These are phyloP conservation scores for Candida nonsorbophila DNA, from an alignment of 805 yeast genomes.

Conservation along the genomic window DNA sequence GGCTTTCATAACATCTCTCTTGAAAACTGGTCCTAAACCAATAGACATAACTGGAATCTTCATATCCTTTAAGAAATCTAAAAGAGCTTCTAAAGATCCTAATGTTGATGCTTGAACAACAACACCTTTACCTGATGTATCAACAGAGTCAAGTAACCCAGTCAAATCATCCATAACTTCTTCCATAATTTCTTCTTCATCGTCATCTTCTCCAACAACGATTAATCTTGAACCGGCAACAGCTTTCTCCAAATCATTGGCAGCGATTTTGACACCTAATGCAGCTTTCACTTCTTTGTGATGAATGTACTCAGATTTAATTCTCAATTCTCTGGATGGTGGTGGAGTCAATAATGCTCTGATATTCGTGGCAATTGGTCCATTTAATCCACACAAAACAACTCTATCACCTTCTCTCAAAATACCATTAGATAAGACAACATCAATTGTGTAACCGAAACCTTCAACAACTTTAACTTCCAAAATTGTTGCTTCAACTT, in stretches of 20 bases:
- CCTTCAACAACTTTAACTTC: constrained; percentile 99
- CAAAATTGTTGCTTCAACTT: constrained; percentile 91
- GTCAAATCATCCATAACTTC: constrained; percentile 98
- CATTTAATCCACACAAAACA: constrained; percentile 95
- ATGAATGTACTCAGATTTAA: constrained; percentile 94
- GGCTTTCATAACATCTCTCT: constrained; percentile 97
- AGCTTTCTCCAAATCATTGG: constrained; percentile 95
- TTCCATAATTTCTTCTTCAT: constrained; percentile 95
- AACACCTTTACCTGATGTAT: constrained; percentile 93
- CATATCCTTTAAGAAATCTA: constrained; percentile 96
- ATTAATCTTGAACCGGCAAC: constrained; percentile 97
- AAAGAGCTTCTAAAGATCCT: constrained; percentile 95
- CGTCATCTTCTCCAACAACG: constrained; percentile 95
- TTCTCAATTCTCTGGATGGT: constrained; percentile 91
- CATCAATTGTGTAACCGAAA: constrained; percentile 98
- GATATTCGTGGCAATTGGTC: constrained; percentile 94
- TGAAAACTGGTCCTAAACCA: constrained; percentile 96
- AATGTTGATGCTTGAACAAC: constrained; percentile 97
- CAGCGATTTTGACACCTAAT: constrained; percentile 96
- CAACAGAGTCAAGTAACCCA: constrained; percentile 90
- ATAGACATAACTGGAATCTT: constrained; percentile 99
- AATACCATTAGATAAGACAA: constrained; percentile 93
- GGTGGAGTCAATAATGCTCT: constrained; percentile 97
- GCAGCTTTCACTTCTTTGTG: constrained; percentile 99
- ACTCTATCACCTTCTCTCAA: constrained; percentile 92